A percentile compares a stretch with the other conserved stretches of the same genome.
Conservation (phyloP, 108 stramenopile genomes). For the Nitzschia inconspicua region DNA sequence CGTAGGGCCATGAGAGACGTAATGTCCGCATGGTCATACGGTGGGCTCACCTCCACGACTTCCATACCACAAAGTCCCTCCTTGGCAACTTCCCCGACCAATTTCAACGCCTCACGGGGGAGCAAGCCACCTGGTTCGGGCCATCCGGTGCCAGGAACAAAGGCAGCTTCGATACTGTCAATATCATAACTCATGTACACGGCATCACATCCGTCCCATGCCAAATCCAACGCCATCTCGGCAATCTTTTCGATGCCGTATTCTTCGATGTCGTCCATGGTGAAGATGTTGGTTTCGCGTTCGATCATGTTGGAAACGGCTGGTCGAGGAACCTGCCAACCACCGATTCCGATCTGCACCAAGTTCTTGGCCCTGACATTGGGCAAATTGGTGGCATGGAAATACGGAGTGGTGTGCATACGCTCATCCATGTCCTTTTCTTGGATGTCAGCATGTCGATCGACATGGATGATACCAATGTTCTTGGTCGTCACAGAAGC, state of each 20-base stretch:
- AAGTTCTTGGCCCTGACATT: slow-evolving; percentile 79
- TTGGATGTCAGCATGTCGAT: slow-evolving; percentile 87
- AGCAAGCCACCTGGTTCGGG: slow-evolving; percentile 85
- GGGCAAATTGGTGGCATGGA: slow-evolving; percentile 85
- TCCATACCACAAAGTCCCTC: slow-evolving; percentile 87
- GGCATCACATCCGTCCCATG: slow-evolving; percentile 87
- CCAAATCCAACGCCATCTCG: slow-evolving; percentile 82
- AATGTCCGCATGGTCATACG: slow-evolving; percentile 85
- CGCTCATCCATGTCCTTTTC: slow-evolving; percentile 82
- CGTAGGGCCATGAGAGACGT: slow-evolving; percentile 79
- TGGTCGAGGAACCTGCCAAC: slow-evolving; percentile 82
- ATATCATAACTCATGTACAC: slow-evolving; percentile 89
- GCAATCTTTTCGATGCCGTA: slow-evolving; percentile 80
- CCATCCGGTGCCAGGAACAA: slow-evolving; percentile 83
- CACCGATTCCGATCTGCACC: slow-evolving; percentile 86
- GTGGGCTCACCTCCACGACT: slow-evolving; percentile 84
- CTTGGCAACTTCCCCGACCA: slow-evolving; percentile 71
- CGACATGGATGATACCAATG: slow-evolving; percentile 85
- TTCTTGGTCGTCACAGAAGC: slow-evolving; percentile 76
- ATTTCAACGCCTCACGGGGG: slow-evolving; percentile 79
- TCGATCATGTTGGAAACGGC: slow-evolving; percentile 78
- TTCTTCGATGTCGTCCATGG: slow-evolving; percentile 84
- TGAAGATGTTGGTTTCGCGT: slow-evolving; percentile 84
- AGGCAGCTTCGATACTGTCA: slow-evolving; percentile 86
- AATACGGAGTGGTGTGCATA: slow-evolving; percentile 87